These are phyloP conservation scores for Lasiosphaeriaceae sp. DNA, from an alignment of 495 filamentous ascomycete species.

Conservation along the genomic window DNA sequence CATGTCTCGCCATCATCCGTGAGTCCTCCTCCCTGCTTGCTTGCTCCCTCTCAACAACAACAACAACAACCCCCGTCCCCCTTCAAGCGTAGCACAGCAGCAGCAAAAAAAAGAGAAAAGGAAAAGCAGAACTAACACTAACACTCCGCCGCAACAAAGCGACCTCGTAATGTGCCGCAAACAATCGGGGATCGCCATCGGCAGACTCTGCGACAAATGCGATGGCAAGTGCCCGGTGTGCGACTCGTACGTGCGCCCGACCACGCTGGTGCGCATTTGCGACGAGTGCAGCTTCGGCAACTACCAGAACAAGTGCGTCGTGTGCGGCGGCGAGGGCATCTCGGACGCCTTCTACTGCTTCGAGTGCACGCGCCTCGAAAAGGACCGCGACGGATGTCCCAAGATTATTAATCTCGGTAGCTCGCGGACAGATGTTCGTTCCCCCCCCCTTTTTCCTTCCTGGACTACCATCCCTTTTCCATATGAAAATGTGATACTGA, in stretches of 20 bases:
- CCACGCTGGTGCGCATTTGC: slow-evolving; percentile 95
- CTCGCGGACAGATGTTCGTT: slow-evolving; percentile 85
- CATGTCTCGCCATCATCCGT: slow-evolving; percentile 40
- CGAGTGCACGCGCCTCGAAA: slow-evolving; percentile 95
- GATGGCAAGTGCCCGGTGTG: slow-evolving; percentile 99
- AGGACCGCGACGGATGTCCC: slow-evolving; percentile 95
- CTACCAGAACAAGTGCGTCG: slow-evolving; percentile 99
- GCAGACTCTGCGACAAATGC: slow-evolving; percentile 99
- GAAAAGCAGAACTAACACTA: neutral
- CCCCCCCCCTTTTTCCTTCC: neutral
- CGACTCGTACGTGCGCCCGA: slow-evolving; percentile 97
- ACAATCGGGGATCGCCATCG: slow-evolving; percentile 96
- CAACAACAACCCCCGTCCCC: neutral
- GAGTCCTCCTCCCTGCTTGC: slow-evolving; percentile 8
- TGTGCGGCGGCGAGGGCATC: slow-evolving; percentile 98
- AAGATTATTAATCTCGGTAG: slow-evolving; percentile 99
- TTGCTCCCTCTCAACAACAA: neutral
- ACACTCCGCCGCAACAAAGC: slow-evolving; percentile 37
- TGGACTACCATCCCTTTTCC: neutral
- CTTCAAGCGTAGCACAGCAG: neutral
- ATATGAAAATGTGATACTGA: too few species aligned
- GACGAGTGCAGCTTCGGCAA: slow-evolving; percentile 99
- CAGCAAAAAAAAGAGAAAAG: neutral
- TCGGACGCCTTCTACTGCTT: slow-evolving; percentile 99
- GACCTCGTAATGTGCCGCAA: slow-evolving; percentile 99